Evolutionary conservation across 805 yeast species (phyloP), one percentile per base, ranked within the genome.

Genomic region (Blastobotrys mokoenaii): DNA sequence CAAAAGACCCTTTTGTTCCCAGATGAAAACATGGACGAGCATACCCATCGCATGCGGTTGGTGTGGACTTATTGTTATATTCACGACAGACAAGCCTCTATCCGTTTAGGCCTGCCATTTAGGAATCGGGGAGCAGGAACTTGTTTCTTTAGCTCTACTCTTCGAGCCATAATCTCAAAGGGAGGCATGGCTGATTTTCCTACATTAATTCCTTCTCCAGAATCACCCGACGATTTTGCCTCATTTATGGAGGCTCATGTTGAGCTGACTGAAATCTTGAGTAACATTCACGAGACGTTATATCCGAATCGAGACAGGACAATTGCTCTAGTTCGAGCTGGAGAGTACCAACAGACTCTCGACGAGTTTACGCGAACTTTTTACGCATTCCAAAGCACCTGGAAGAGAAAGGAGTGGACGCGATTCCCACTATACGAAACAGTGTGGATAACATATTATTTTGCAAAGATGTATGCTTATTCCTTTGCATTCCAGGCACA

Each of bases 71-170:
- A 53, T 34, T 49, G 56, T 38, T 52, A 53, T 42, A 40, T 52
- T 29, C 50, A 50, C 37, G 57, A 53, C 31, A 48, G 57, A n/a
- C 56, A 53, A 43, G 51, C 48, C 6, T 52, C 57, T 3, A 48
- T 53, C 25, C 48, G 56, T 8, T 47, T 53, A 1, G 57, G 58
- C 2, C 46, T 53, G 37, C 52, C 55, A 18, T 54, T 53, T 34
- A 49, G 58, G 57, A 47, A 51, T 20, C 47, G 57, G 1, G 58
- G 57, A 5, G 57, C 58, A 2, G 55, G 53, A 4, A 44, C 51
- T 11, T 53, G 56, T 35, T 54, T 54, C 34, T 51, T 42, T 27
- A 45, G 40, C 32, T 46, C 57, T 9, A 36, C 37, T 15, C 48
- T 46, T 22, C 14, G 16, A 5, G 8, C 27, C 27, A 22, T 22